phyloP scores from a whole-genome alignment of 306 rosid genomes.

The Pyrus pyrifolia region DNA sequence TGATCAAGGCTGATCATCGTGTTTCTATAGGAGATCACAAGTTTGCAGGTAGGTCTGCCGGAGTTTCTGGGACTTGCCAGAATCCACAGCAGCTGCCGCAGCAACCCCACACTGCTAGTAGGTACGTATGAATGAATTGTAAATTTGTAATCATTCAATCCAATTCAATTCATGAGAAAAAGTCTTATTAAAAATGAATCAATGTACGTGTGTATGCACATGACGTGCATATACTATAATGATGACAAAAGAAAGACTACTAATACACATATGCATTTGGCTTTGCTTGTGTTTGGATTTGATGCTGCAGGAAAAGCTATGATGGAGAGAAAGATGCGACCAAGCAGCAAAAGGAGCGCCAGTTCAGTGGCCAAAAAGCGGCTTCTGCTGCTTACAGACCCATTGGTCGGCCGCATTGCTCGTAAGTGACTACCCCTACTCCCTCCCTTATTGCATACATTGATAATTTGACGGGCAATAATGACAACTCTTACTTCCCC shows the following conservation, averaged over 20 bases:
- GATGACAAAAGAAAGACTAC: background rate
- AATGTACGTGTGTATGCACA: background rate
- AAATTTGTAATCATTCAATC: background rate
- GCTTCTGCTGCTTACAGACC: constrained; percentile 33
- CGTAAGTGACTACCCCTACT: constrained; percentile 45
- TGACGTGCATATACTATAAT: background rate
- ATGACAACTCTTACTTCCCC: too few species aligned
- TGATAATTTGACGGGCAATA: too few species aligned
- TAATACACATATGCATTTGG: background rate
- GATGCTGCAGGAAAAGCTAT: constrained; percentile 39
- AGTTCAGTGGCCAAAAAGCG: constrained; percentile 27
- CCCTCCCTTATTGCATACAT: background rate
- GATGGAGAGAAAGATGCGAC: constrained; percentile 35
- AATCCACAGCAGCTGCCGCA: constrained; percentile 25
- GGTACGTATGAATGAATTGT: background rate
- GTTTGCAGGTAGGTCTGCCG: constrained; percentile 36
- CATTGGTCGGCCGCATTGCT: constrained; percentile 66
- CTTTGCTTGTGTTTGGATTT: background rate
- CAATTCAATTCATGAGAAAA: background rate
- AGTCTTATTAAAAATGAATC: background rate
- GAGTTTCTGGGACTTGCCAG: constrained; percentile 38
- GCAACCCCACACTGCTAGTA: constrained; percentile 9
- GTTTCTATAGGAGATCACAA: constrained; percentile 30
- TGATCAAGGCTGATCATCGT: constrained; percentile 8
- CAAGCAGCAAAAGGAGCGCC: constrained; percentile 34